Conservation (phyloP, 1,284 basidiomycete genomes). For the Pseudozyma flocculosa region DNA sequence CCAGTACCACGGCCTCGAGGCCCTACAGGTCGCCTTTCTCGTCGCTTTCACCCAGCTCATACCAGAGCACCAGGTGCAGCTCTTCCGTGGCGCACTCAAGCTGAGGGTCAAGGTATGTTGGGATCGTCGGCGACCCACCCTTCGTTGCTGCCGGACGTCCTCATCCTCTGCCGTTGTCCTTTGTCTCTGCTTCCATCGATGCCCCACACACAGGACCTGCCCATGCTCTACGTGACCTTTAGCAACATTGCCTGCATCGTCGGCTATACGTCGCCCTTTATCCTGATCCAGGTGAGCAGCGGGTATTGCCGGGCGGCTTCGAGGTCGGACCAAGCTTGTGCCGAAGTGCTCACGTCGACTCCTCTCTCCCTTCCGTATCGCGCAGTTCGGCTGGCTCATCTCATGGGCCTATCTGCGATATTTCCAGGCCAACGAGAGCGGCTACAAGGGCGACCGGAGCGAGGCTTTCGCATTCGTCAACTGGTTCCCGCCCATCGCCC, state of each 20-base stretch:
- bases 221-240: conserved; percentile 88
- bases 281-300: conserved; percentile 75
- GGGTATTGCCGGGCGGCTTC: no score
- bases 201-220: conserved; percentile 76
- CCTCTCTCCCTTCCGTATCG: no score
- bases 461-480: conserved; percentile 94
- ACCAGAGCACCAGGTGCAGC: conserved; percentile 93
- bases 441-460: conserved; percentile 76
- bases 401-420: conserved; percentile 93
- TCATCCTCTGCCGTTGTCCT: no score
- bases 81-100: conserved; percentile 76
- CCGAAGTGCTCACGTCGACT: no score
- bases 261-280: conserved; percentile 89
- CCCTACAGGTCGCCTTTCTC: conserved; percentile 82
- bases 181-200: no score
- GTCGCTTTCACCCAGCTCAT: conserved; percentile 97
- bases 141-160: no score
- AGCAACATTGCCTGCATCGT: conserved; percentile 85
- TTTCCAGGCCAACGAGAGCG: conserved; percentile 77
- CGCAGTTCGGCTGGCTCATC: conserved; percentile 85
- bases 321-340: no score
- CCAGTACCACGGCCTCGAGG: conserved; percentile 87
- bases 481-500: conserved; percentile 87
- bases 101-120: conserved; percentile 78
- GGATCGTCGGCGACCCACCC: no score